Base-by-base conservation (phyloP, 768 basidiomycete species). In the Tubosaeta sp. region DNA sequence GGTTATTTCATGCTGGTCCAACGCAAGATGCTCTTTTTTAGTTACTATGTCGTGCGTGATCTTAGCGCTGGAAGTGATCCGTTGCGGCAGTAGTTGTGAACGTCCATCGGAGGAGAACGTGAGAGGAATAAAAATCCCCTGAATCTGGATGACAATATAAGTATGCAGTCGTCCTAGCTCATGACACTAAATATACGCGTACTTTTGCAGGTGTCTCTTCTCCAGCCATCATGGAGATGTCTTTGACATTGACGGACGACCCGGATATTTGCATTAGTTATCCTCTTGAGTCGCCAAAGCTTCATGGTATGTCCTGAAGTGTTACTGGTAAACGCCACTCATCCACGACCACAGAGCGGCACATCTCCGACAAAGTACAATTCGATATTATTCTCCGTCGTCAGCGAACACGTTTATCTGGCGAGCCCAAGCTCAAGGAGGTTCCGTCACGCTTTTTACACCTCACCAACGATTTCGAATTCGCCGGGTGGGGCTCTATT, bases 11-110 rank as follows among this genome's bases (percentile, higher is more conserved):
- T 60, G 81, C 81, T 2, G 86, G 73, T 2, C 71, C 97, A 51
- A 92, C 93, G 0, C 76, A 94, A 95, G 68, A 51, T 56, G 12
- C 65, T 83, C 22, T 88, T 88, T 73, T 82, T 88, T 65, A 78
- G 73, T 49, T 81, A 81, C 65, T 82, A 81, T 31, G 69, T 73
- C 29, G 66, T 76, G 8, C 59, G 62, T 12, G 69, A 73, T 38
- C 70, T 77, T 14, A 75, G 75, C 1, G 43, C 14, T 9, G 54
- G 58, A 22, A 51, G 34, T 18, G 61, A 64, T 38, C 58, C 55
- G 32, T 35, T 66, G 46, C 49, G 43, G 34, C 63, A n/a, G n/a
- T n/a, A n/a, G n/a, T n/a, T n/a, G n/a, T n/a, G n/a, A n/a, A n/a
- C n/a, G n/a, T n/a, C n/a, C n/a, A n/a, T n/a, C n/a, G n/a, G n/a